Evolutionary conservation across 1,284 basidiomycete genomes (phyloP), one percentile per base, ranked within the genome.

Genomic region (Austroboletus novae-zelandiae): DNA sequence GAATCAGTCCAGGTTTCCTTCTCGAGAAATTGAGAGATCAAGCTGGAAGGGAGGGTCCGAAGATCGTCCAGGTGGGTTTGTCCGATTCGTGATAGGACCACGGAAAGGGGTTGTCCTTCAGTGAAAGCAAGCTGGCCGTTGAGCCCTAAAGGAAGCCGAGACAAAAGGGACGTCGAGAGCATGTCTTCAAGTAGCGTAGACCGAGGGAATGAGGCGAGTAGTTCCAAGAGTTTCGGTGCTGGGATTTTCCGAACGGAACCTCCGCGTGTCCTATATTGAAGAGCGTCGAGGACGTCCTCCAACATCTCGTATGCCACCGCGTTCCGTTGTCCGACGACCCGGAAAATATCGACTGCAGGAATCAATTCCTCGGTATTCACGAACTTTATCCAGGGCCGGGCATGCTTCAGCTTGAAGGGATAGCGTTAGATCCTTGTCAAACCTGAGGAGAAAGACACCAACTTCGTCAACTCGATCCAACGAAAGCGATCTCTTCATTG

Each of bases 331-430:
- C 9, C 60, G 47, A 36, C 45, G 45, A 25, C 45, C 18, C 29
- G 55, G 40, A 55, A 41, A 34, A 48, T 49, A 49, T 76, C 72
- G 15, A 82, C 55, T 5, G 73, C 64, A 9, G 59, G 46, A 13
- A 76, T 67, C 15, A 78, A 50, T n/a, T 71, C 69, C 4, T 67
- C 59, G 0, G 60, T 48, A 10, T 56, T 56, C 57, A 80, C 68
- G 53, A 76, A 83, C 45, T 68, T 72, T 47, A 79, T 68, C 83
- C 82, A 85, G 8, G 75, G 55, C 2, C 60, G 58, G 3, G 67
- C 68, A 11, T 61, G 62, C 5, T 51, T 52, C 37, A 68, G 42
- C 76, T 78, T 27, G n/a, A 49, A 35, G n/a, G 14, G 7, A 14
- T n/a, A 27, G 0, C 5, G n/a, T 55, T 7, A 47, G 30, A 35